A percentile compares a stretch with the other conserved stretches of the same genome.
phyloP scores from a whole-genome alignment of 139 green algal species.

The Trebouxia sp. region DNA sequence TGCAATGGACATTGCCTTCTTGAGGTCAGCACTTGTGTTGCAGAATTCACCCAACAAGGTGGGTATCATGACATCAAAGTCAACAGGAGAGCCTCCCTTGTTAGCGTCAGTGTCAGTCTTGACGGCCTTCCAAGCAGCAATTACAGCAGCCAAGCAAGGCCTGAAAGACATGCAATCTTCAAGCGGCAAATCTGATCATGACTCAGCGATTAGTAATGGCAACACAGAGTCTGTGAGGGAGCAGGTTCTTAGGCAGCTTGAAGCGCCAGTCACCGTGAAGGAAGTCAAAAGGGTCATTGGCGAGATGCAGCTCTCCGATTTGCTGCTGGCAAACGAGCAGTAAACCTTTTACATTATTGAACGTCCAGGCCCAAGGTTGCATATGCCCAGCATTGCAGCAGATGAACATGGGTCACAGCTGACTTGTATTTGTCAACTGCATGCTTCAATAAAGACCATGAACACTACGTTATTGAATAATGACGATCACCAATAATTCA shows the following conservation, averaged over 20 bases:
- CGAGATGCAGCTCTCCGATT: background rate
- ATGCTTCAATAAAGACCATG: no score
- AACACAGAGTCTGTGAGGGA: slow-evolving; percentile 3
- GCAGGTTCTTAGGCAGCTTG: slow-evolving; percentile 11
- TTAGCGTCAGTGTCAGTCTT: background rate
- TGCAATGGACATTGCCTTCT: no score
- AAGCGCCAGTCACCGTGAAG: slow-evolving; percentile 14
- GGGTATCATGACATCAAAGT: slow-evolving; percentile 8
- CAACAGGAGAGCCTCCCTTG: slow-evolving; percentile 16
- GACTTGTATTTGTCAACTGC: background rate
- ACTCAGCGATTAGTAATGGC: background rate
- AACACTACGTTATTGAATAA: no score
- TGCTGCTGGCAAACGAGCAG: background rate
- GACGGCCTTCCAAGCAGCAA: background rate
- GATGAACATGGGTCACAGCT: no score
- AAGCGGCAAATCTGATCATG: background rate
- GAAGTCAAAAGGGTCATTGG: slow-evolving; percentile 12
- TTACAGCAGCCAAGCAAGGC: slow-evolving; percentile 6
- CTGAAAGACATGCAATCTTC: background rate
- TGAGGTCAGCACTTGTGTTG: no score
- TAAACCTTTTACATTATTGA: background rate
- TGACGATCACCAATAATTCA: no score
- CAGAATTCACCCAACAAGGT: slow-evolving; percentile 26
- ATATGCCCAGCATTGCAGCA: no score
- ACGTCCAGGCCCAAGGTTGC: no score